These are phyloP conservation scores for Aspergillus incahuasiensis DNA, from an alignment of 495 filamentous ascomycete species.

Conservation along the genomic window DNA sequence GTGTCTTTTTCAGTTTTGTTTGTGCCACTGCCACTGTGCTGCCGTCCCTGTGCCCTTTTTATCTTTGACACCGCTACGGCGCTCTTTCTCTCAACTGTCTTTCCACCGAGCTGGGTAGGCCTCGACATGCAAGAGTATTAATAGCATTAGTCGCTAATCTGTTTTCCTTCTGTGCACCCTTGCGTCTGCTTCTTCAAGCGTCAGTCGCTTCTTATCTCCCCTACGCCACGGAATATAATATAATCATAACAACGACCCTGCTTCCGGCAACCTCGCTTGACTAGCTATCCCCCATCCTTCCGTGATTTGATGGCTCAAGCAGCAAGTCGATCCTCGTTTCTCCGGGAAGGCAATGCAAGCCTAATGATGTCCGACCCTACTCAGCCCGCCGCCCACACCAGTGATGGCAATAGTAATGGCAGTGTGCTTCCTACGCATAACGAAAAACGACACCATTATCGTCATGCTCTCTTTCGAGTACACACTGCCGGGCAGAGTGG, in stretches of 20 bases:
- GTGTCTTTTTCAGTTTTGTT: not conserved
- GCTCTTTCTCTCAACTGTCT: not conserved
- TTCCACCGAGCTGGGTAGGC: not conserved
- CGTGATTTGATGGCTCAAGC: not conserved
- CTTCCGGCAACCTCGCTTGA: not conserved
- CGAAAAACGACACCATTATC: slow-evolving; percentile 16
- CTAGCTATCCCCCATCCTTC: too few species aligned
- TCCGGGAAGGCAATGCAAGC: slow-evolving; percentile 1
- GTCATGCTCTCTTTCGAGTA: slow-evolving; percentile 39
- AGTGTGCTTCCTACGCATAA: slow-evolving; percentile 27
- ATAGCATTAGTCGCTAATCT: not conserved
- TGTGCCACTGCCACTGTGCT: not conserved
- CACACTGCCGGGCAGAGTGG: slow-evolving; percentile 62
- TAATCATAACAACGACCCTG: too few species aligned
- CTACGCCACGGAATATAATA: not conserved
- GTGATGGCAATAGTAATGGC: slow-evolving; percentile 9
- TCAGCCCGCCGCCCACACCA: not conserved
- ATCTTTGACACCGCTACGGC: not conserved
- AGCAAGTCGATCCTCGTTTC: not conserved
- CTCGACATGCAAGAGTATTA: not conserved
- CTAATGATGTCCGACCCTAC: slow-evolving; percentile 2
- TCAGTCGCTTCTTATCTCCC: not conserved
- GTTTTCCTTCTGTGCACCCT: not conserved
- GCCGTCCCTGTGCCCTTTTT: not conserved
- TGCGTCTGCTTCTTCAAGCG: not conserved